Evolutionary conservation across 257 asterid genomes (phyloP), one percentile per base, ranked within the genome.

Genomic region (Solanum neorickii): DNA sequence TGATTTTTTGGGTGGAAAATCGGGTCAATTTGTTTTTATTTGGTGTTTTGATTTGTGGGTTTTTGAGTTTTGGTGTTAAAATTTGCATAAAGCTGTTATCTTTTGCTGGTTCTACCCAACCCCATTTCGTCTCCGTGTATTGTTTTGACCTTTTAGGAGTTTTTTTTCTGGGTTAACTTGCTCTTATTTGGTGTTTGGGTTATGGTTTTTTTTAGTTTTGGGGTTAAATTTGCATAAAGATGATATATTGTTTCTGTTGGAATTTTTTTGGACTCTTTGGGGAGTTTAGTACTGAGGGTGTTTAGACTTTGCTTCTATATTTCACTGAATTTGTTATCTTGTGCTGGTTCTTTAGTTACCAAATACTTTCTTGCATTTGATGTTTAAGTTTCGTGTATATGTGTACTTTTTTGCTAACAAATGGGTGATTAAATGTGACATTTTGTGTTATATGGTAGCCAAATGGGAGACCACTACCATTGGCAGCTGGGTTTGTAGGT

Each of bases 371-470:
- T 11, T 37, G 29, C 80, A 42, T 31, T 10, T 39, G 82, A 75
- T 39, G 47, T 75, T 75, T 39, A 1, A 75, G 10, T 27, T 13
- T 76, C n/a, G 5, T 8, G 7, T 42, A 0, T 42, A 23, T 76
- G 56, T 42, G 11, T 76, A n/a, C 6, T 39, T 31, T 42, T 76
- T 76, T 10, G 37, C 83, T 13, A 1, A 25, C 23, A 42, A 27
- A 44, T 68, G 33, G 69, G n/a, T 85, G 56, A 11, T 69, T 85
- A 4, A 33, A 44, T 35, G 6, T 29, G 18, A 4, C 12, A 44
- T 4, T 21, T 39, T 83, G 7, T 65, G 65, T 44, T 88, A n/a
- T 78, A 74, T 86, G 88, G 56, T 87, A 82, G 98, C 94, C 95
- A 87, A 91, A 62, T 62, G 70, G 70, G 31, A 62, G 70, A n/a